Evolutionary conservation across 1,284 basidiomycete genomes (phyloP).

Genomic region (Gomphus bonarii): DNA sequence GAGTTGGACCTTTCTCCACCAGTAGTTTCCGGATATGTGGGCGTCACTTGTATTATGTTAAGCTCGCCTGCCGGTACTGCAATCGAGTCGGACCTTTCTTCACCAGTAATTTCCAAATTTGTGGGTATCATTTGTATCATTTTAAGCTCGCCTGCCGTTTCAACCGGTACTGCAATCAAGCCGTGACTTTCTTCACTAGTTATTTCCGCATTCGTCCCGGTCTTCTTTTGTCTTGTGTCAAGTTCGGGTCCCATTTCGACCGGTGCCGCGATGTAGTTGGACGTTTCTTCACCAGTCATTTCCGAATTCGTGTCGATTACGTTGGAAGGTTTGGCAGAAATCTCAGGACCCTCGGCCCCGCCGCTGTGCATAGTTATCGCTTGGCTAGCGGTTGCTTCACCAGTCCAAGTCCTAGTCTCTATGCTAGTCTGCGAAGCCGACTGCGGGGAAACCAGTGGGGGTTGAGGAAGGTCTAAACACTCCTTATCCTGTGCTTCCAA

Average conservation of each 20-base stretch:
- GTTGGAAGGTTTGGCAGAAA: background rate
- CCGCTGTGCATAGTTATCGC: background rate
- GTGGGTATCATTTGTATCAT: too few relatives aligned
- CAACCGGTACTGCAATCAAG: too few relatives aligned
- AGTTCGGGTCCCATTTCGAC: background rate
- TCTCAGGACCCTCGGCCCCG: background rate
- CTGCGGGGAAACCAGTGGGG: too few relatives aligned
- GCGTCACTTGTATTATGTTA: too few relatives aligned
- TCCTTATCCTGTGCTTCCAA: background rate
- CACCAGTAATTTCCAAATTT: too few relatives aligned
- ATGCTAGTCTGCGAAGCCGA: background rate
- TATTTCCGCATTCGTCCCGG: background rate
- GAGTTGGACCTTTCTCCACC: background rate
- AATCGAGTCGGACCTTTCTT: too few relatives aligned
- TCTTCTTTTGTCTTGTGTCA: background rate
- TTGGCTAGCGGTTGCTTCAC: background rate
- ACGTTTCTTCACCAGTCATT: background rate
- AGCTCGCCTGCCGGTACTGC: too few relatives aligned
- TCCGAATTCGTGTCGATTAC: background rate
- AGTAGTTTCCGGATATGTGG: too few relatives aligned
- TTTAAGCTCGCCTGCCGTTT: too few relatives aligned
- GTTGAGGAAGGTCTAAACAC: background rate
- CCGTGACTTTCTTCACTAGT: too few relatives aligned
- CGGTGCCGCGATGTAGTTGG: background rate
- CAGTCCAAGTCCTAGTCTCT: background rate